Base-by-base conservation (phyloP, 805 yeast species). In the Metschnikowia aberdeeniae region DNA sequence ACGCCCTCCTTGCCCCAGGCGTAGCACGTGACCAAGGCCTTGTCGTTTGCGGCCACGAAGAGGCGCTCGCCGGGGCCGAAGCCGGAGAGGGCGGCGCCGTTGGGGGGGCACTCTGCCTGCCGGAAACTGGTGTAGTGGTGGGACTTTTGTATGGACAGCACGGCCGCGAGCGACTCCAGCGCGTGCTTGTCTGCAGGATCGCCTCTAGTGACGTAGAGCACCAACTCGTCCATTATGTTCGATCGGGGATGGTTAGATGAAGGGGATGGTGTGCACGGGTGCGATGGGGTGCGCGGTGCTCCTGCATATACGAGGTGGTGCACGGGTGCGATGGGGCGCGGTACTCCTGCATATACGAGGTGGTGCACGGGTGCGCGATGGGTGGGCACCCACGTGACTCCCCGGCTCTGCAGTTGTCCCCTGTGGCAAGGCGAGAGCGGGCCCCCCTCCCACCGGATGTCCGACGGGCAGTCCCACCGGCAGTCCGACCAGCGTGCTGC, bases 1-100 rank as follows among this genome's bases (percentile, higher is more conserved):
- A 82, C 77, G 28, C 87, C 71, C 73, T 81, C 86, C 52, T 83
- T 81, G 17, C 87, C 84, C 70, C 82, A 74, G 5, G 80, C 65
- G 58, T 88, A 90, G 1, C 84, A 84, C 50, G 85, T 82, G 26
- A 90, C 67, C 48, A 89, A 63, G 0, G 97, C 93, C 59, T 84
- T 86, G 34, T 75, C 78, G n/a, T 72, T 68, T 49, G 84, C 81
- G 0, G 88, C 86, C 8, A 79, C 81, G 49, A 87, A 76, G 11
- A 84, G 58, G 44, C 80, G 73, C 34, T 76, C 76, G 12, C 80
- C 79, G 6, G 61, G 47, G 5, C 76, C 73, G 26, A 71, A 46
- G 3, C 79, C 79, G 6, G 80, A 70, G 24, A 75, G 48, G 11
- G 64, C 73, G 1, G 80, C 68, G 3, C 78, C 82, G 50, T 75